A percentile compares a stretch with the other conserved stretches of the same genome.
Conservation (phyloP, 2,329 filamentous ascomycete genomes). For the Gaeumannomyces sp. region DNA sequence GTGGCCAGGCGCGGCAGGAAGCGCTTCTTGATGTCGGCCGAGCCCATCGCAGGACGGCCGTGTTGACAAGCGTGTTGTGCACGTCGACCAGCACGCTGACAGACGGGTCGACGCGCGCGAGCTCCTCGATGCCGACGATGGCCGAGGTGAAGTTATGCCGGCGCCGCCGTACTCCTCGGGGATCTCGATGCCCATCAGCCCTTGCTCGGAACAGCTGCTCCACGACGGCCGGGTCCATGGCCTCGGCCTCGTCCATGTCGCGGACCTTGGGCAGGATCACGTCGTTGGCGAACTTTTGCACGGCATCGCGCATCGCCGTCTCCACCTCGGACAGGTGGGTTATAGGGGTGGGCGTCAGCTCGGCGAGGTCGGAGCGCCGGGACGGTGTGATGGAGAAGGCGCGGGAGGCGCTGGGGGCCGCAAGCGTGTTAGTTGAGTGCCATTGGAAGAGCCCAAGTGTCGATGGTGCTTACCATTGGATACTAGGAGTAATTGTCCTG, state of each 20-base stretch:
- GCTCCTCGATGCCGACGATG: conserved; percentile 94
- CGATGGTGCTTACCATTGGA: conserved; percentile 24
- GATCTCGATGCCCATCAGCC: conserved; percentile 95
- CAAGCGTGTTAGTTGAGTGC: neutral
- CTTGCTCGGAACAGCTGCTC: conserved; percentile 96
- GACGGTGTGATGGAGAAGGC: conserved; percentile 54
- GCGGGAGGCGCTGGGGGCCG: conserved; percentile 30
- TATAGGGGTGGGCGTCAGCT: conserved; percentile 85
- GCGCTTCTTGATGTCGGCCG: conserved; percentile 69
- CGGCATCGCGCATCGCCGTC: conserved; percentile 78
- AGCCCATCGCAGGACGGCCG: conserved; percentile 79
- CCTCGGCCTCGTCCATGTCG: conserved; percentile 95
- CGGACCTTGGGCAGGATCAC: conserved; percentile 85
- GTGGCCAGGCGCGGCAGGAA: conserved; percentile 89
- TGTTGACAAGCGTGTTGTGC: conserved; percentile 97
- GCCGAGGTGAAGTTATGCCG: conserved; percentile 97
- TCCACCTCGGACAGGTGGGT: conserved; percentile 89
- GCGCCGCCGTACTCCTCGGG: conserved; percentile 95
- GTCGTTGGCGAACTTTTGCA: conserved; percentile 85
- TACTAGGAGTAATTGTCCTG: conserved; percentile 13
- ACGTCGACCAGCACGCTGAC: conserved; percentile 95
- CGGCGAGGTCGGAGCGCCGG: conserved; percentile 59
- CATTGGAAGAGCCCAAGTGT: neutral
- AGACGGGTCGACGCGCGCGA: conserved; percentile 87
- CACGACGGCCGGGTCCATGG: conserved; percentile 82